Evolutionary conservation across 2,329 filamentous ascomycete genomes (phyloP).

Genomic region (Penicillium fuscoglaucum): DNA sequence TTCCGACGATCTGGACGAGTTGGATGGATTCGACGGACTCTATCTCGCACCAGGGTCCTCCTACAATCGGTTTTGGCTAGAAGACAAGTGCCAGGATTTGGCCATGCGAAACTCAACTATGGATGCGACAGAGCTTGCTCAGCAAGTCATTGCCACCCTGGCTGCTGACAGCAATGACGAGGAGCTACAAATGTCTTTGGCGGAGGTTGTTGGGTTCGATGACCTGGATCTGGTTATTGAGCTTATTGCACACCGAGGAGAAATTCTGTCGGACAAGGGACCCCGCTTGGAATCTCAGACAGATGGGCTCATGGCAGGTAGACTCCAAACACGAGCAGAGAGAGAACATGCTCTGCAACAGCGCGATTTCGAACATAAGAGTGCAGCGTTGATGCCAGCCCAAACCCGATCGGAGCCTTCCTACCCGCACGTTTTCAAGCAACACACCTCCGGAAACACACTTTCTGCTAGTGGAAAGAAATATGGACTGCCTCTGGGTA

Average conservation of each 20-base stretch:
- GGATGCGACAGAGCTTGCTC: constrained; percentile 67
- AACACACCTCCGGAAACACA: constrained; percentile 80
- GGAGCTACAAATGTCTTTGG: constrained; percentile 85
- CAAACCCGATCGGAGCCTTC: constrained; percentile 68
- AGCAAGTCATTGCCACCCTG: constrained; percentile 75
- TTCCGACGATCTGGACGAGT: constrained; percentile 63
- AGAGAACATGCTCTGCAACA: constrained; percentile 74
- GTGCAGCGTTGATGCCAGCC: constrained; percentile 67
- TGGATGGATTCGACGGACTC: constrained; percentile 49
- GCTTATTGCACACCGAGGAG: constrained; percentile 72
- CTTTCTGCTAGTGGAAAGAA: constrained; percentile 76
- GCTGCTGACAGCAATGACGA: constrained; percentile 71
- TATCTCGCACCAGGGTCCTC: constrained; percentile 31
- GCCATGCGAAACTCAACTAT: constrained; percentile 66
- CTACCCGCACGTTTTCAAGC: constrained; percentile 92
- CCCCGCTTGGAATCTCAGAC: constrained; percentile 37
- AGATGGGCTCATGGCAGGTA: constrained; percentile 50
- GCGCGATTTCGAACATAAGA: constrained; percentile 82
- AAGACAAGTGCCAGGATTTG: constrained; percentile 65
- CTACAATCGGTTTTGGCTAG: constrained; percentile 70
- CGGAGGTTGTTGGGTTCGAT: constrained; percentile 88
- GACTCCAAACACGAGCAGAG: constrained; percentile 72
- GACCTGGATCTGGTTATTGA: constrained; percentile 92
- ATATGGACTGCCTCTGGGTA: constrained; percentile 78
- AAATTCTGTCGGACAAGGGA: constrained; percentile 56